A percentile compares a stretch with the other conserved stretches of the same genome.
Evolutionary conservation across 225 moss, liverwort and hornwort species (phyloP).

Genomic region (Thuidium tamariscinum): DNA sequence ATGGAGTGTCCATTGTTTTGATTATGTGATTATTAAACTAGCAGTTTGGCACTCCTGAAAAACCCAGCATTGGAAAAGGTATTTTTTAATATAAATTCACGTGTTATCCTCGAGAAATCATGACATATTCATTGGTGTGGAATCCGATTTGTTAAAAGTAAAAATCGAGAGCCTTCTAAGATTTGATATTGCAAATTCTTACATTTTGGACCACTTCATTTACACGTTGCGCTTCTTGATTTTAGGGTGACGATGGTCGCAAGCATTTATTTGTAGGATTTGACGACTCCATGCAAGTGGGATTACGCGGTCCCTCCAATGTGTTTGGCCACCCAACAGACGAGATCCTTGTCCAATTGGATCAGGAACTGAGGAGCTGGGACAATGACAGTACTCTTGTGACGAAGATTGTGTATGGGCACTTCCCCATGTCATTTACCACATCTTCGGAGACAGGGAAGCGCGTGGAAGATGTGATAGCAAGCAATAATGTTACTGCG

Average conservation of each 20-base stretch:
- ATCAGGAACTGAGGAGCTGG: conserved; percentile 55
- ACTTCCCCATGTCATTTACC: conserved; percentile 90
- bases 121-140: neutral
- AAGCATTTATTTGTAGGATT: conserved; percentile 85
- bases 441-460: conserved; percentile 57
- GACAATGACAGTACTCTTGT: conserved; percentile 26
- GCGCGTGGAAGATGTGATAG: conserved; percentile 57
- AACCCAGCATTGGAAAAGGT: neutral
- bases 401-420: conserved; percentile 81
- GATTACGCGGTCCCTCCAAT: conserved; percentile 81
- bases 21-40: neutral
- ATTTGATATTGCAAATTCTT: neutral
- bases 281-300: conserved; percentile 83
- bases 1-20: neutral
- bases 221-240: neutral
- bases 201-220: neutral
- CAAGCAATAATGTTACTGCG: conserved; percentile 50
- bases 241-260: conserved; percentile 59
- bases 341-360: conserved; percentile 34
- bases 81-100: neutral
- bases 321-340: conserved; percentile 84
- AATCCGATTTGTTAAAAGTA: neutral
- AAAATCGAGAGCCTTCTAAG: neutral
- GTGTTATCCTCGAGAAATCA: neutral
- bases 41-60: neutral